These are phyloP conservation scores for Alliaria petiolata DNA, from an alignment of 345 rosid species.

Conservation along the genomic window DNA sequence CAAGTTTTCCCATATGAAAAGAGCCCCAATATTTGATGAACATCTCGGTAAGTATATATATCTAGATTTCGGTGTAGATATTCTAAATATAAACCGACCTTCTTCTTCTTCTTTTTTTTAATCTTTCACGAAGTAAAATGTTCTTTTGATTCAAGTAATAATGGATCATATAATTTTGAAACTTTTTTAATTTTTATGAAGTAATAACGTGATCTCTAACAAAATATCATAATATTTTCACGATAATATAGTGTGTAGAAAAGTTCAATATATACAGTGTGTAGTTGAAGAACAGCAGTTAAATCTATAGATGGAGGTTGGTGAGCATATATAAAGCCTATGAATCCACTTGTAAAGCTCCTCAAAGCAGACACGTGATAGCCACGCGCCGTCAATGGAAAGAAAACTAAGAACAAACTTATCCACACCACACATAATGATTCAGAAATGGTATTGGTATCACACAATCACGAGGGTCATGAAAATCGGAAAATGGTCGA, in stretches of 20 bases:
- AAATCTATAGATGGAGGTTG: not conserved
- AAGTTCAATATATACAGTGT: too few relatives aligned
- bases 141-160: not conserved
- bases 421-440: not conserved
- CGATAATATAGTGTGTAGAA: too few relatives aligned
- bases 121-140: not conserved
- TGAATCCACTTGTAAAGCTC: conserved; percentile 12
- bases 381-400: conserved; percentile 9
- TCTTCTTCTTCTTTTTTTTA: not conserved
- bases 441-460: not conserved
- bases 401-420: conserved; percentile 3
- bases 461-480: conserved; percentile 18
- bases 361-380: not conserved
- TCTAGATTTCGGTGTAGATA: too few relatives aligned
- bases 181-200: not conserved
- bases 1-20: conserved; percentile 1
- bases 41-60: not conserved
- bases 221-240: not conserved
- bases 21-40: not conserved
- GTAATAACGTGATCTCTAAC: not conserved
- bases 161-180: not conserved
- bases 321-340: not conserved
- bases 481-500: conserved; percentile 8
- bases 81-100: not conserved
- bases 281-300: not conserved